A percentile compares a stretch with the other conserved stretches of the same genome.
Conservation (phyloP, 495 filamentous ascomycete genomes). For the Penicillium diatomitis region DNA sequence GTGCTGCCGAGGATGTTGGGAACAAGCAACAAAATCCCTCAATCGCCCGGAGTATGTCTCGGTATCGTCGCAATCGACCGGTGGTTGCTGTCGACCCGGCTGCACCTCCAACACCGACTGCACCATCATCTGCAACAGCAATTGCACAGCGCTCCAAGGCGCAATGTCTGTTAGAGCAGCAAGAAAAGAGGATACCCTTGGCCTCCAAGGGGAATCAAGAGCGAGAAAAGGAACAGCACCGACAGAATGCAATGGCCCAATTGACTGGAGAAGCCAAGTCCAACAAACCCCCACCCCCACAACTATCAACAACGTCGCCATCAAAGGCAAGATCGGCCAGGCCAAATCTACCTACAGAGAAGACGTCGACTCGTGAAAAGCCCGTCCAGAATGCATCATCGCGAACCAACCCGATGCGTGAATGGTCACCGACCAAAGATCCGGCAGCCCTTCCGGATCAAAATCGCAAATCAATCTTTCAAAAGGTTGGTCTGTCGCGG, state of each 20-base stretch:
- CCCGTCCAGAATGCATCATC: neutral
- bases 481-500: constrained; percentile 15
- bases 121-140: constrained; percentile 21
- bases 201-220: constrained; percentile 21
- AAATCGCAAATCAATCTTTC: constrained; percentile 16
- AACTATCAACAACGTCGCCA: neutral
- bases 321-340: constrained; percentile 6
- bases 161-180: neutral
- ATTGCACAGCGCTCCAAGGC: constrained; percentile 4
- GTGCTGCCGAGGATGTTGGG: neutral
- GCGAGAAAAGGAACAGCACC: constrained; percentile 31
- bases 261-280: constrained; percentile 19
- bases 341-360: constrained; percentile 2
- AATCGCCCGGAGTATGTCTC: constrained; percentile 49
- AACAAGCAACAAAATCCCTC: constrained; percentile 20
- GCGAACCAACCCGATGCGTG: neutral
- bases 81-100: constrained; percentile 12
- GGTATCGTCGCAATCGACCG: constrained; percentile 42
- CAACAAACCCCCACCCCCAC: no score
- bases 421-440: no score
- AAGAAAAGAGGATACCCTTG: no score
- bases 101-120: constrained; percentile 7
- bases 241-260: constrained; percentile 28
- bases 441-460: neutral
- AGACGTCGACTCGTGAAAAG: neutral